These are phyloP conservation scores for Triglochin maritima DNA, from an alignment of 106 monocot genomes.

Conservation along the genomic window DNA sequence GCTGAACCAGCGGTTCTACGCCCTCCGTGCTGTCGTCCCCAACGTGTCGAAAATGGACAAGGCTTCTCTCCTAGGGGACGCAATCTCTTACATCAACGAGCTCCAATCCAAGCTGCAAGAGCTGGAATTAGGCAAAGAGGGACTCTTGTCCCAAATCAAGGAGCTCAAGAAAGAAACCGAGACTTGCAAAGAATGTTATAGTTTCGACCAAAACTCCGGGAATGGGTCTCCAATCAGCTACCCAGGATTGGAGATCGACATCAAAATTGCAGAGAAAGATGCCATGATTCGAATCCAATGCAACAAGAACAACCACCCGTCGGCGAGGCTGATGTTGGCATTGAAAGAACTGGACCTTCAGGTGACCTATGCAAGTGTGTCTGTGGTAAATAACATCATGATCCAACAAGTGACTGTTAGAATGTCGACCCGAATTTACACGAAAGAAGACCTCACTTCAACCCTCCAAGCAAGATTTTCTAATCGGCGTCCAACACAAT, in stretches of 20 bases:
- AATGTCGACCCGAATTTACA: conserved; percentile 1
- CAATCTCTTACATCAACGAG: conserved; percentile 76
- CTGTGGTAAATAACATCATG: conserved; percentile 24
- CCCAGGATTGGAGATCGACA: conserved; percentile 6
- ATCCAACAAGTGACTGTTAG: conserved; percentile 21
- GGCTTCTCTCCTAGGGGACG: conserved; percentile 81
- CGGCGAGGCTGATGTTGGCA: conserved; percentile 22
- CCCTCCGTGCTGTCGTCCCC: conserved; percentile 85
- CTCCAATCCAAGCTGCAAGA: conserved; percentile 32
- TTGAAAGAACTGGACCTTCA: conserved; percentile 19
- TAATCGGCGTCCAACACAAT: background rate
- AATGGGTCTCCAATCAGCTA: background rate
- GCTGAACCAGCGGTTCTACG: conserved; percentile 93
- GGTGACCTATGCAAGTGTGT: conserved; percentile 19
- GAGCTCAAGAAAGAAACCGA: background rate
- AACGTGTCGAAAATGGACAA: conserved; percentile 98
- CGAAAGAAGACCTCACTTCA: conserved; percentile 9
- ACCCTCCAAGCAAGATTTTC: background rate
- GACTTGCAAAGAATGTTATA: background rate
- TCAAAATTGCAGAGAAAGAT: conserved; percentile 12
- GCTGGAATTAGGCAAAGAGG: conserved; percentile 40
- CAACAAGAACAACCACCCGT: conserved; percentile 13
- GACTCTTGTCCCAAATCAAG: conserved; percentile 22
- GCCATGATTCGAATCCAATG: conserved; percentile 20
- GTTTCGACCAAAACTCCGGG: background rate